A percentile compares a stretch with the other conserved stretches of the same genome.
phyloP scores from a whole-genome alignment of 2,329 filamentous ascomycete genomes.

The Colletotrichum kahawae region DNA sequence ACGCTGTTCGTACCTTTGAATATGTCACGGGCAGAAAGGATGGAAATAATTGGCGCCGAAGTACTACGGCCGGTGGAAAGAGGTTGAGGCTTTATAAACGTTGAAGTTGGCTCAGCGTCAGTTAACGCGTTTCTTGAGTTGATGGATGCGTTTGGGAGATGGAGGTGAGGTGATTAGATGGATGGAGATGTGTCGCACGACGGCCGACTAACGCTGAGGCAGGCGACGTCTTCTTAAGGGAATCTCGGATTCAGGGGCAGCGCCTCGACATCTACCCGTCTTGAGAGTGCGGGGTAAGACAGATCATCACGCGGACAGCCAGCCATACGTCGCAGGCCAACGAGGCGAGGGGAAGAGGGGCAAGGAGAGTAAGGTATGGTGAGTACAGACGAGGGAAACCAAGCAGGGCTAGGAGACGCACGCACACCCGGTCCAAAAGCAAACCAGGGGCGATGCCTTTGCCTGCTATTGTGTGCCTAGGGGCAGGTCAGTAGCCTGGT shows the following conservation, averaged over 20 bases:
- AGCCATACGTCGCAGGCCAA: slow-evolving; percentile 8
- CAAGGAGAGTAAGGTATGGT: not conserved
- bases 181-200: not conserved
- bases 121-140: not conserved
- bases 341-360: not conserved
- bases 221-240: slow-evolving; percentile 14
- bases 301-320: slow-evolving; percentile 22
- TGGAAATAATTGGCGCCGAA: not conserved
- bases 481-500: not conserved
- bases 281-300: slow-evolving; percentile 23
- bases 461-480: not conserved
- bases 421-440: not conserved
- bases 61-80: not conserved
- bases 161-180: not conserved
- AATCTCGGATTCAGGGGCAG: slow-evolving; percentile 14
- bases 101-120: not conserved
- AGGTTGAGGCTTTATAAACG: not conserved
- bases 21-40: not conserved
- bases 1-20: not conserved
- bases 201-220: not conserved
- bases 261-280: slow-evolving; percentile 2
- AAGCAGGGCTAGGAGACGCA: not conserved
- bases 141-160: not conserved
- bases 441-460: not conserved
- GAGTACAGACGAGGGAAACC: not conserved